phyloP scores from a whole-genome alignment of 108 stramenopile species.

The Nitzschia sp. region DNA sequence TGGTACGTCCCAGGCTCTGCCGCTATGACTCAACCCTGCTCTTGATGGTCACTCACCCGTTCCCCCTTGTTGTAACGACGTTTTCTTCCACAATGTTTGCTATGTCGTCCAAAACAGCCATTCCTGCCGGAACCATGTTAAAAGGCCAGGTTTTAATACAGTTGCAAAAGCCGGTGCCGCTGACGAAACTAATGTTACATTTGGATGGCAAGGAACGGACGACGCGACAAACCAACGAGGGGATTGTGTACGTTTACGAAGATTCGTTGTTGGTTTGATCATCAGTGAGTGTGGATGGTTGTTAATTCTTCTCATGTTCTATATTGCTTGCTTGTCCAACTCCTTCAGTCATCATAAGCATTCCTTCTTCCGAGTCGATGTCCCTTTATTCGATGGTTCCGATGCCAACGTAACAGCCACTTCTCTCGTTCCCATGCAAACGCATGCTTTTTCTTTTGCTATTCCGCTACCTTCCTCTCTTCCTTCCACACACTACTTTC shows the following conservation, averaged over 20 bases:
- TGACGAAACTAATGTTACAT: background rate
- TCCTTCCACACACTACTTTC: slow-evolving; percentile 7
- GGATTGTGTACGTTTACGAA: background rate
- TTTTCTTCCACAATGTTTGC: too few relatives aligned
- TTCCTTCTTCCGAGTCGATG: slow-evolving; percentile 4
- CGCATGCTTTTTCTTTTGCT: slow-evolving; percentile 22
- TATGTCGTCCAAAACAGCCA: background rate
- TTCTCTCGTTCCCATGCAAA: background rate
- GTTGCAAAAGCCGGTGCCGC: slow-evolving; percentile 4
- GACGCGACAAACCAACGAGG: background rate
- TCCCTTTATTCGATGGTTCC: slow-evolving; percentile 7
- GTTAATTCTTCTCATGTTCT: background rate
- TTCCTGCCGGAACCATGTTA: slow-evolving; percentile 18
- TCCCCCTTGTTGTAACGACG: too few relatives aligned
- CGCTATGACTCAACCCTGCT: too few relatives aligned
- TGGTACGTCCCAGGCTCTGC: background rate
- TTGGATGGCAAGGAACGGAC: slow-evolving; percentile 25
- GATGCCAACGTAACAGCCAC: background rate
- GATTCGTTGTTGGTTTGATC: too few relatives aligned
- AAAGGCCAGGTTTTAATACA: slow-evolving; percentile 21
- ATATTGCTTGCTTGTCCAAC: background rate
- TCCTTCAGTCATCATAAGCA: slow-evolving; percentile 9
- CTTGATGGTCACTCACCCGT: too few relatives aligned
- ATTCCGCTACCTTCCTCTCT: slow-evolving; percentile 21
- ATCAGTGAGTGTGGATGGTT: background rate